Base-by-base conservation (phyloP, 805 yeast species). In the Wickerhamiella azymoides region DNA sequence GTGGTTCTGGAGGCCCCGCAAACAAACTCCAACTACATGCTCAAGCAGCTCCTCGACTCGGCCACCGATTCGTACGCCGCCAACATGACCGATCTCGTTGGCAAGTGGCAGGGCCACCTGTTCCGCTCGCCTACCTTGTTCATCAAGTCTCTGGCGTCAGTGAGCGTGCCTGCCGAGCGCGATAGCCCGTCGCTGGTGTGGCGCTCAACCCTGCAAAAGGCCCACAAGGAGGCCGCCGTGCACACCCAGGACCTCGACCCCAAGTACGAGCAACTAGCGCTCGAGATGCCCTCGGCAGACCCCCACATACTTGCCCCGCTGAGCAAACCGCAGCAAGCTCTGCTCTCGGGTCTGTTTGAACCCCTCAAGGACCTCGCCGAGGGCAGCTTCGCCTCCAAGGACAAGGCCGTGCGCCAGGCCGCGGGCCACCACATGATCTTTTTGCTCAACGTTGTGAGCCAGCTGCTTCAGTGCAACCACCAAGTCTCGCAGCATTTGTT, bases 1-100 rank as follows among this genome's bases (percentile, higher is more conserved):
- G 10, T 40, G 4, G 27, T 21, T 2, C 11, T 40, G 32, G 49
- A 46, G 18, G 30, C 42, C 10, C 43, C 35, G 11, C 30, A 30
- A n/a, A 24, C 25, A 3, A 11, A 30, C 13, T 3, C 19, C 10
- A 24, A 19, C 10, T n/a, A 17, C 24, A 35, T 35, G n/a, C 19
- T 17, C 19, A 11, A 35, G 37, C 37, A 14, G 24, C 24, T 35
- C 6, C 24, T 21, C 24, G 24, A 21, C n/a, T 14, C 37, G 16
- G 14, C n/a, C 16, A n/a, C 33, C 33, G 33, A 30, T 16, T 30
- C 33, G n/a, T 6, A 16, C 18, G 19, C 33, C 7, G 18, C 17
- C 2, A 33, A 25, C 18, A 33, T 40, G n/a, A 19, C 38, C 7
- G 27, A 32, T 13, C 32, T 26, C 9, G 14, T 24, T 3, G 18